A percentile compares a stretch with the other conserved stretches of the same genome.
Conservation (phyloP, 495 filamentous ascomycete species). For the Neurospora sp. region DNA sequence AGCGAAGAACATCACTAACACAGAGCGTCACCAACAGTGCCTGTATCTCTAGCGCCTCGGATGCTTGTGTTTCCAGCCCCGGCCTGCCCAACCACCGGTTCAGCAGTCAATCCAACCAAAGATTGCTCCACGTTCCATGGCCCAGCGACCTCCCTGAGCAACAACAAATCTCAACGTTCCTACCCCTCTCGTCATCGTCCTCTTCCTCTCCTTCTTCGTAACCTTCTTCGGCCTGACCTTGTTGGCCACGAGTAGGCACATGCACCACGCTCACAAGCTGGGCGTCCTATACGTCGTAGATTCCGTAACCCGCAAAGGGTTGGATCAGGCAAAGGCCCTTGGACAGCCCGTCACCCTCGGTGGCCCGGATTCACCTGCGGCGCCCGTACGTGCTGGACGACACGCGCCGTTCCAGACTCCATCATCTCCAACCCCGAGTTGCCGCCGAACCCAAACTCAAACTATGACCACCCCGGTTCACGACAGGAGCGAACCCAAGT, state of each 20-base stretch:
- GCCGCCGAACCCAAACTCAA: neutral
- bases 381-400: neutral
- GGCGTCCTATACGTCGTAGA: neutral
- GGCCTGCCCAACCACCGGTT: slow-evolving; percentile 20
- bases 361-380: neutral
- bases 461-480: neutral
- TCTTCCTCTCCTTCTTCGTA: neutral
- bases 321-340: neutral
- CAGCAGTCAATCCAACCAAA: slow-evolving; percentile 1
- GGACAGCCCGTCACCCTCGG: neutral
- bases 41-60: too few species aligned
- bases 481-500: too few species aligned
- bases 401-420: neutral
- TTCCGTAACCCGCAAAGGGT: neutral
- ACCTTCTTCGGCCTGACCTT: neutral
- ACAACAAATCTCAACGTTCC: neutral
- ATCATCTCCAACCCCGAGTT: neutral
- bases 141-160: neutral
- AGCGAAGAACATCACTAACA: too few species aligned
- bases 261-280: neutral
- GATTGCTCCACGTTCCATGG: neutral
- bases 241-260: neutral
- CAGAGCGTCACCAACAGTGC: too few species aligned
- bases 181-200: neutral
- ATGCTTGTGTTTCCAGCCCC: neutral